A percentile compares a stretch with the other conserved stretches of the same genome.
These are phyloP conservation scores for Acanthamoeba triangularis DNA, from an alignment of 208 protist species.

Conservation along the genomic window DNA sequence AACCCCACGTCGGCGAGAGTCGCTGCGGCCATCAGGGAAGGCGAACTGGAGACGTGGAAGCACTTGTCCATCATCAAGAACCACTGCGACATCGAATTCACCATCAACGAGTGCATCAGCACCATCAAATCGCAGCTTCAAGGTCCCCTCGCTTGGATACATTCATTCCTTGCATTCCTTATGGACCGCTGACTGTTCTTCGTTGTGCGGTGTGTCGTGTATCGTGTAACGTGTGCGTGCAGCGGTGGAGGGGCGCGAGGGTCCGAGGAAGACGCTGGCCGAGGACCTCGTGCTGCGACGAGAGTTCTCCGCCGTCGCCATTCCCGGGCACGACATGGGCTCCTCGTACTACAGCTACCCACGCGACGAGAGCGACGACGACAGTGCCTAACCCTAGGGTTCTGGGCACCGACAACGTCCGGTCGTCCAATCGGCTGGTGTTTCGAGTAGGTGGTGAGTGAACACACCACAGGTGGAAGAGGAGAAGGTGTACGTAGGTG, in stretches of 20 bases:
- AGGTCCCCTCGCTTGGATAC: neutral
- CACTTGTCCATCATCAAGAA: constrained; percentile 64
- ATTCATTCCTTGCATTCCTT: neutral
- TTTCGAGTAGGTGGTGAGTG: too few species aligned
- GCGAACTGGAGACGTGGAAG: constrained; percentile 61
- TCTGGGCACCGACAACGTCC: neutral
- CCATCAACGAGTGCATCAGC: constrained; percentile 63
- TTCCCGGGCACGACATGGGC: constrained; percentile 44
- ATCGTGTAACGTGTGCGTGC: neutral
- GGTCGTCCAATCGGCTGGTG: too few species aligned
- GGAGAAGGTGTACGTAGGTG: neutral
- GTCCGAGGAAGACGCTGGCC: constrained; percentile 27
- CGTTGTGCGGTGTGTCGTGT: neutral
- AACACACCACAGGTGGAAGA: too few species aligned
- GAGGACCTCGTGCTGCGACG: constrained; percentile 25
- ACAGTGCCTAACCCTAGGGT: neutral
- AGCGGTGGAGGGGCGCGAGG: constrained; percentile 39
- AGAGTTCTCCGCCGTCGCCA: constrained; percentile 47
- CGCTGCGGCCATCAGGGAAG: constrained; percentile 33
- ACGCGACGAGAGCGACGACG: constrained; percentile 1
- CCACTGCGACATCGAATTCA: constrained; percentile 68
- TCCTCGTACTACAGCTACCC: constrained; percentile 31
- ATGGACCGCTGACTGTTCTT: neutral
- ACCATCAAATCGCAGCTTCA: constrained; percentile 35
- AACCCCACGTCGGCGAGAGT: constrained; percentile 53